phyloP scores from a whole-genome alignment of 768 basidiomycete genomes.

The Amanita pallidorosea region DNA sequence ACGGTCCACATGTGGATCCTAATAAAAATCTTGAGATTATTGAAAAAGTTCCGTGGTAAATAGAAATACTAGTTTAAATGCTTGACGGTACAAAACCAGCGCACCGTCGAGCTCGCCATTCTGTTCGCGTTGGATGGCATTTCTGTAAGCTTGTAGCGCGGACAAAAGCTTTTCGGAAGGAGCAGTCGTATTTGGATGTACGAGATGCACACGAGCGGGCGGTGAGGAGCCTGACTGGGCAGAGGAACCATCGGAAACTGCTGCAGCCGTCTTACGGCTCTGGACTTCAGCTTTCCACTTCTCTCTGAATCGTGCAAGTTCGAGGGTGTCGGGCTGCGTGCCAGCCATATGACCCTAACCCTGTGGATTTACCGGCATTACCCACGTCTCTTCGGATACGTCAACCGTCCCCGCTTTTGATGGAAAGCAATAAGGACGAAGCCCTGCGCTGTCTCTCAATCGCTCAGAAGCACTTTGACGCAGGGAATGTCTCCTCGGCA shows the following conservation, averaged over 20 bases:
- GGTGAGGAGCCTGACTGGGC: constrained; percentile 4
- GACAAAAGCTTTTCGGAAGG: constrained; percentile 23
- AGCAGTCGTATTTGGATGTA: background rate
- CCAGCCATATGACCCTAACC: constrained; percentile 8
- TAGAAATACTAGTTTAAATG: constrained; percentile 50
- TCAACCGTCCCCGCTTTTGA: constrained; percentile 13
- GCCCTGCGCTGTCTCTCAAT: constrained; percentile 74
- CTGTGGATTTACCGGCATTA: constrained; percentile 4
- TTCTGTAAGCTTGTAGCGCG: constrained; percentile 58
- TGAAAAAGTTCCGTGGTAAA: background rate
- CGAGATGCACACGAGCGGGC: constrained; percentile 4
- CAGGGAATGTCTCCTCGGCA: constrained; percentile 65
- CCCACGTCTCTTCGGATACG: constrained; percentile 4
- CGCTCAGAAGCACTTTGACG: constrained; percentile 62
- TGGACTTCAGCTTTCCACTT: constrained; percentile 64
- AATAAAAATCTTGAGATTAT: background rate
- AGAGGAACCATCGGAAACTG: background rate
- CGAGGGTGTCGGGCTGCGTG: constrained; percentile 35
- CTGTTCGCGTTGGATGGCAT: constrained; percentile 68
- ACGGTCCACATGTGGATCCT: constrained; percentile 65
- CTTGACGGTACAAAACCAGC: constrained; percentile 63
- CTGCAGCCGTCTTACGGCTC: constrained; percentile 18
- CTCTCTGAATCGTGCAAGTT: constrained; percentile 60
- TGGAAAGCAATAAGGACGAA: constrained; percentile 90
- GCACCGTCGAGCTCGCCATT: constrained; percentile 68